phyloP scores from a whole-genome alignment of 345 rosid species.

The Eucalyptus pauciflora region DNA sequence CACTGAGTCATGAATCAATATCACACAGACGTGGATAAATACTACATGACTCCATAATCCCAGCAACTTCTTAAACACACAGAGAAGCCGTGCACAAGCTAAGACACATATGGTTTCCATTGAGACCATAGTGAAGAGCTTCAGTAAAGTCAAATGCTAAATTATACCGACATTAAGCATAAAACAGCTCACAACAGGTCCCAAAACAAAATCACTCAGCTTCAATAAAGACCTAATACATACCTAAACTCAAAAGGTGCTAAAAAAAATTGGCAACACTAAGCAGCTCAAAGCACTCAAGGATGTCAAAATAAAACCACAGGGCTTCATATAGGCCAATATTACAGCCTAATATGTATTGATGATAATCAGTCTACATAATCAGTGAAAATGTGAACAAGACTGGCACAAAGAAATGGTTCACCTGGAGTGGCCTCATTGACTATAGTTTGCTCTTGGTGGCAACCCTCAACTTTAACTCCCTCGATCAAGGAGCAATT shows the following conservation, averaged over 20 bases:
- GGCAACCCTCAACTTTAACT: slow-evolving; percentile 5
- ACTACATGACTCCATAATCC: not conserved
- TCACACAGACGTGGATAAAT: not conserved
- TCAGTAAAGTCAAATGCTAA: not conserved
- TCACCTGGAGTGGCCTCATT: not conserved
- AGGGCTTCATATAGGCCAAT: not conserved
- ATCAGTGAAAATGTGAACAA: not conserved
- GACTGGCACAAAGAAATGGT: not conserved
- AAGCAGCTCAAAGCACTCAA: not conserved
- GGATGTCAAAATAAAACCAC: not conserved
- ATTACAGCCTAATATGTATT: not conserved
- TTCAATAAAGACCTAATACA: not conserved
- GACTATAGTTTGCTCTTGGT: not conserved
- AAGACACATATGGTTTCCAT: not conserved
- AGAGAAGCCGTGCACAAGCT: not conserved
- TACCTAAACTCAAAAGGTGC: not conserved
- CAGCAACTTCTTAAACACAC: not conserved
- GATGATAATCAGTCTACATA: not conserved
- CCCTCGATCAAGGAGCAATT: not conserved
- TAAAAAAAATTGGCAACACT: not conserved
- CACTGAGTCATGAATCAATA: not conserved
- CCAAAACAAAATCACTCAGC: not conserved
- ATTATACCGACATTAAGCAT: not conserved
- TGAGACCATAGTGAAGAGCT: not conserved
- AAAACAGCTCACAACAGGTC: not conserved